Evolutionary conservation across 192 early-diverging fungal genomes (phyloP).

Genomic region (Coemansia sp.): DNA sequence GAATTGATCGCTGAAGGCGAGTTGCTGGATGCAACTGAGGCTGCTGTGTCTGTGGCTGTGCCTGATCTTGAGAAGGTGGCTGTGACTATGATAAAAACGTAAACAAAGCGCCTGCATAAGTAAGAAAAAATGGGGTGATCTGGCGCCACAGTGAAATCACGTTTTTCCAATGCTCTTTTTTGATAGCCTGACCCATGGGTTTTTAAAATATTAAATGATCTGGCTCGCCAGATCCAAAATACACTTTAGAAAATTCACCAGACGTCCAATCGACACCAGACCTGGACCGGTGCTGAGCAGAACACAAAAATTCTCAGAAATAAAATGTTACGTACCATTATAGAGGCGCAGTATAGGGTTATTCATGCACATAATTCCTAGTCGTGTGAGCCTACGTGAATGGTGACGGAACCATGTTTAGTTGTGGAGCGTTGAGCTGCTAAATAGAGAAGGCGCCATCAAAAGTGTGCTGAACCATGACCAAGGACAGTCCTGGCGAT

Average conservation of each 20-base stretch:
- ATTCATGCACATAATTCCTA: background rate
- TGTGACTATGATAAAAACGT: background rate
- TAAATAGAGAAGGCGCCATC: background rate
- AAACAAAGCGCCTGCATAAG: background rate
- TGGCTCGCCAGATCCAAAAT: constrained; percentile 3
- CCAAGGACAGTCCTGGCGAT: too few relatives aligned
- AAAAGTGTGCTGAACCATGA: background rate
- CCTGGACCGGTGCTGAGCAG: background rate
- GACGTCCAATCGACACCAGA: background rate
- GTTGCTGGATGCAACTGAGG: background rate
- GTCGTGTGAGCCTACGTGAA: background rate
- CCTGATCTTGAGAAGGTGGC: background rate
- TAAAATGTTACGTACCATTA: constrained; percentile 27
- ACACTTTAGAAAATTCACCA: constrained; percentile 9
- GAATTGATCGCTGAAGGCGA: constrained; percentile 10
- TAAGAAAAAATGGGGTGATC: background rate
- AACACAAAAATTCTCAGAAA: constrained; percentile 29
- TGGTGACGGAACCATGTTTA: background rate
- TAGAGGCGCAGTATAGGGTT: background rate
- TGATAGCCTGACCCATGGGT: too few relatives aligned
- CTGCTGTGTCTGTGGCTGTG: constrained; percentile 8
- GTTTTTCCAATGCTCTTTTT: too few relatives aligned
- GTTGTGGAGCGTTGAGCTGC: background rate
- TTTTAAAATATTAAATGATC: background rate
- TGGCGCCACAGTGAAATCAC: too few relatives aligned